Evolutionary conservation across 371 early-diverging fungal species (phyloP), one percentile per base, ranked within the genome.

Genomic region (Blakeslea trispora): DNA sequence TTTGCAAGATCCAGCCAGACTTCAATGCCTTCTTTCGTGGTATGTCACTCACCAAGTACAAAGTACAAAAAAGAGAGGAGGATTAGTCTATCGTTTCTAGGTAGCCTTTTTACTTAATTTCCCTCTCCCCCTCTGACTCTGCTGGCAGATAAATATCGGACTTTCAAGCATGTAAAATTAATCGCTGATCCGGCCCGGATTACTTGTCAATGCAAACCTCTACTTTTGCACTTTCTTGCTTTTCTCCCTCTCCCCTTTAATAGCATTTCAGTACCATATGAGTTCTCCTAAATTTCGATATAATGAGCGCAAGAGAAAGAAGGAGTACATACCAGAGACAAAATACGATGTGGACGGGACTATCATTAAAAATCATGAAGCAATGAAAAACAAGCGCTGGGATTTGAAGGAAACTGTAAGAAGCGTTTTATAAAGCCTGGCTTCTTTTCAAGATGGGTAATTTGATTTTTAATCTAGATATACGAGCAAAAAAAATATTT

Each of bases 381-480:
- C 66, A 7, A 34, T 63, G 9, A 63, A 59, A 49, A 59, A 57
- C 35, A 73, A 59, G 18, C 22, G 50, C 5, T 78, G 79, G 79
- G 61, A 75, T 66, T 58, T 78, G 9, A 67, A 61, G 47, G 70
- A 66, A 18, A 75, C 75, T 51, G 79, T 78, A 73, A 42, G 63
- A 13, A 24, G 34, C 23, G 47, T 10, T 14, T 32, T 50, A 23
- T 32, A 17, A 24, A 17, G 28, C 22, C 13, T 6, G 8, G 6
- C 5, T 13, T 42, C 19, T 39, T 21, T 23, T 17, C 31, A 49
- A 44, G n/a, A n/a, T n/a, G n/a, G n/a, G n/a, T n/a, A n/a, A n/a
- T n/a, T n/a, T 21, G 14, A 10, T 48, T 5, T 5, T 46, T 14
- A 5, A 19, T 17, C 11, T 53, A 78, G 78, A 53, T 75, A 22